Evolutionary conservation across 495 filamentous ascomycete genomes (phyloP), one percentile per base, ranked within the genome.

Genomic region (Pseudotulostoma volvatum): DNA sequence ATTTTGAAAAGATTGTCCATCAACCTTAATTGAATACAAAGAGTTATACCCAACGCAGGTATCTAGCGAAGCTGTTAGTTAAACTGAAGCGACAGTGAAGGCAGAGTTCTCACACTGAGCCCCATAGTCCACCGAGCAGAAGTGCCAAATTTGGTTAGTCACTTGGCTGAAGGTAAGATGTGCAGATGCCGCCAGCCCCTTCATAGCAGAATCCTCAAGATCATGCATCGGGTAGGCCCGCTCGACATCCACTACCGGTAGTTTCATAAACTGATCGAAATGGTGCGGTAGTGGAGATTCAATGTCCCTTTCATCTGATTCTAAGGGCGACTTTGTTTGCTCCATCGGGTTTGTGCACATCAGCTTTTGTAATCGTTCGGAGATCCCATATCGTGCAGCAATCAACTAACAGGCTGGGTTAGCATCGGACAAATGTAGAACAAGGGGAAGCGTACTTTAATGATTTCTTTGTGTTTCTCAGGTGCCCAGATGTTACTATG

Each of bases 41-140:
- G 78, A 79, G 54, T 93, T 88, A 47, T 81, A 87, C 8, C 84
- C 84, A 37, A 90, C 60, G 47, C 82, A 88, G 8, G 86, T 70
- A 52, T 79, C 80, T 84, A 43, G 15, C 21, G 4, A 15, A 52
- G 34, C 31, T 11, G 32, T 25, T 21, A 31, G 28, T 17, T 4
- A n/a, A n/a, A 23, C 20, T 11, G 3, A 35, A 44, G 14, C n/a
- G n/a, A n/a, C n/a, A n/a, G n/a, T n/a, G n/a, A n/a, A n/a, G n/a
- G n/a, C n/a, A n/a, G n/a, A n/a, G 32, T 7, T 17, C 18, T 7
- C 55, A 73, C 71, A 77, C 52, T 49, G 64, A 11, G 60, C 54
- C 13, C 74, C 73, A 53, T 69, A 70, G 41, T 79, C 75, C 4
- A 75, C 65, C 1, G 73, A 73, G 9, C 65, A 70, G 47, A 68